These are phyloP conservation scores for Rhynchospora pubera DNA, from an alignment of 176 grass and related monocot genomes.

Conservation along the genomic window DNA sequence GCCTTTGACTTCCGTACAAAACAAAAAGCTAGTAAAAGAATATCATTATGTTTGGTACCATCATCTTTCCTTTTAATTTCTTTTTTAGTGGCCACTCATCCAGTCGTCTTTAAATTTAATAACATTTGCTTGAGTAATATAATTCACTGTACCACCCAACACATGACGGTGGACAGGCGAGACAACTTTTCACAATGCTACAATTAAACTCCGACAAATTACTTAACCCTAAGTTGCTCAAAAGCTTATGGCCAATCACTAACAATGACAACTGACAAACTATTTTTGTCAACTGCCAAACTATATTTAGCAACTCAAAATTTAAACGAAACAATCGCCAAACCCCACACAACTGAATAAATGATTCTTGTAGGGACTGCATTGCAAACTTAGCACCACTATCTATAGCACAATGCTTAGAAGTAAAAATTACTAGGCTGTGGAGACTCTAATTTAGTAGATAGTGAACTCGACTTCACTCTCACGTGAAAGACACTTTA, in stretches of 20 bases:
- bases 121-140: neutral
- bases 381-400: neutral
- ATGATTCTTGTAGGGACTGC: neutral
- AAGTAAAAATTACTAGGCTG: no score
- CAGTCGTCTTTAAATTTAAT: neutral
- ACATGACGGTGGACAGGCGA: neutral
- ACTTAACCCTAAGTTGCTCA: neutral
- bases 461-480: neutral
- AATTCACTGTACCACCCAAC: neutral
- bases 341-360: neutral
- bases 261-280: neutral
- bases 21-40: neutral
- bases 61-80: neutral
- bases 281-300: neutral
- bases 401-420: neutral
- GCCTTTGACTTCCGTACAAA: neutral
- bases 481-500: neutral
- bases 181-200: neutral
- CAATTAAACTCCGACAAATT: neutral
- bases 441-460: neutral
- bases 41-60: neutral
- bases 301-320: neutral
- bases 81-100: neutral
- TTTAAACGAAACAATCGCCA: neutral
- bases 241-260: neutral